Evolutionary conservation across 208 protist species (phyloP).

Genomic region (Leishmania tarentolae): DNA sequence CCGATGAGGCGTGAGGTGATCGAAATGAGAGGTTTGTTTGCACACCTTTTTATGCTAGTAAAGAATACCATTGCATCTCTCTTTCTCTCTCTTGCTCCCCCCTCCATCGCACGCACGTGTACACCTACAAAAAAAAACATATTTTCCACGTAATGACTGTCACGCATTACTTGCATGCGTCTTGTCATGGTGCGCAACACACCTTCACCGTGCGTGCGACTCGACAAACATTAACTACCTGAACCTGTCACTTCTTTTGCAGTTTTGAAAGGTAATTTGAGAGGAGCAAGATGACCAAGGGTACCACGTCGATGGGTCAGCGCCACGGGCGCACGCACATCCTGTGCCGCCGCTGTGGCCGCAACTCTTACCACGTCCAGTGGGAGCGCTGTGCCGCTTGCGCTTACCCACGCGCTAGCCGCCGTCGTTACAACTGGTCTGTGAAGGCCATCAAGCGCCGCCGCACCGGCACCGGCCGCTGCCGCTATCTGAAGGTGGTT

Average conservation of each 20-base stretch:
- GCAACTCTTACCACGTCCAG: conserved; percentile 97
- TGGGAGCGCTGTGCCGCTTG: conserved; percentile 98
- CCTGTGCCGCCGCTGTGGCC: conserved; percentile 97
- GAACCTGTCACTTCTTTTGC: background rate
- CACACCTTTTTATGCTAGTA: background rate
- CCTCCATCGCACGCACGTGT: background rate
- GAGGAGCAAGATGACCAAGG: conserved; percentile 69
- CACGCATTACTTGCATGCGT: background rate
- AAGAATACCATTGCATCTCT: background rate
- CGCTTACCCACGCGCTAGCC: conserved; percentile 96
- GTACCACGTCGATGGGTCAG: conserved; percentile 88
- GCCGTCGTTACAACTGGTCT: conserved; percentile 97
- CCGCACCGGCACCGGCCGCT: conserved; percentile 98
- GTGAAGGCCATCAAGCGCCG: conserved; percentile 98
- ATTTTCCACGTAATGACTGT: too few species aligned
- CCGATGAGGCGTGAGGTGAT: background rate
- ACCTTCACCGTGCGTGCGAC: background rate
- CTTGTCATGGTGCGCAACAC: background rate
- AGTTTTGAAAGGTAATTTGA: background rate
- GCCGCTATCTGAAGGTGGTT: conserved; percentile 97
- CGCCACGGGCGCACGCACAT: conserved; percentile 94
- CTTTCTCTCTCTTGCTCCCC: background rate
- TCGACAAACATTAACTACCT: background rate
- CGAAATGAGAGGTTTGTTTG: too few species aligned
- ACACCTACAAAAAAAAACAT: conserved; percentile 5